phyloP scores from a whole-genome alignment of 164 flowering plant genomes.

The Magnolia sinica region DNA sequence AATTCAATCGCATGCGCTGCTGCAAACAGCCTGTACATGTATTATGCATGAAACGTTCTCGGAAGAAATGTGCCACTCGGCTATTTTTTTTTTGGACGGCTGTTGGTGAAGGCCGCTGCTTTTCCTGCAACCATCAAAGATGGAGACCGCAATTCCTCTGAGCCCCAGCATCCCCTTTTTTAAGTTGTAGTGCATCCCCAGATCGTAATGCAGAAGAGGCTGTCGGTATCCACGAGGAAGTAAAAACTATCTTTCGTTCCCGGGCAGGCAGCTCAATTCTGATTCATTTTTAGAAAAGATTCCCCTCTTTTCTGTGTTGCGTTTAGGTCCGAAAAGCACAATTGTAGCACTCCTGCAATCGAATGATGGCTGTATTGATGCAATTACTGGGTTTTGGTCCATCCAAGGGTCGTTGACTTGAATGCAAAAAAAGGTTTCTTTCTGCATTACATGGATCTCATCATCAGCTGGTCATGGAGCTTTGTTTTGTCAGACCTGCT shows the following conservation, averaged over 20 bases:
- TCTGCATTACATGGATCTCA: slow-evolving; percentile 6
- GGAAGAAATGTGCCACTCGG: slow-evolving; percentile 21
- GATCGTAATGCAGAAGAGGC: slow-evolving; percentile 26
- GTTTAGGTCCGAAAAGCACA: slow-evolving; percentile 41
- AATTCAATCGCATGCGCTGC: slow-evolving; percentile 98
- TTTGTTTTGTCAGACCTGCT: slow-evolving; percentile 10
- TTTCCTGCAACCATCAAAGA: slow-evolving; percentile 19
- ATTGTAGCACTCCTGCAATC: slow-evolving; percentile 59
- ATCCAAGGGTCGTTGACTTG: not conserved
- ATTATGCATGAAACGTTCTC: slow-evolving; percentile 63
- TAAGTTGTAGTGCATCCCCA: slow-evolving; percentile 17
- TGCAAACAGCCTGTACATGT: slow-evolving; percentile 99
- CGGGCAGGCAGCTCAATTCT: slow-evolving; percentile 39
- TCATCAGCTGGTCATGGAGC: not conserved
- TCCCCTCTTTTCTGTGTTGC: slow-evolving; percentile 40
- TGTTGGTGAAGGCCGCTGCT: slow-evolving; percentile 31
- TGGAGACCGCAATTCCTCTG: slow-evolving; percentile 32
- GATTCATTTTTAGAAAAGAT: slow-evolving; percentile 36
- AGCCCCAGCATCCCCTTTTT: slow-evolving; percentile 19
- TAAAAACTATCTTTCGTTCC: slow-evolving; percentile 31
- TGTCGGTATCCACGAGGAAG: slow-evolving; percentile 38
- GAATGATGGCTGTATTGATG: slow-evolving; percentile 3
- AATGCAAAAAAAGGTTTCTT: slow-evolving; percentile 1
- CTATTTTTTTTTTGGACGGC: slow-evolving; percentile 29
- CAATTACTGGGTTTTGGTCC: not conserved